A percentile compares a stretch with the other conserved stretches of the same genome.
These are phyloP conservation scores for Chlamydomonas urium DNA, from an alignment of 139 green algal genomes.

Conservation along the genomic window DNA sequence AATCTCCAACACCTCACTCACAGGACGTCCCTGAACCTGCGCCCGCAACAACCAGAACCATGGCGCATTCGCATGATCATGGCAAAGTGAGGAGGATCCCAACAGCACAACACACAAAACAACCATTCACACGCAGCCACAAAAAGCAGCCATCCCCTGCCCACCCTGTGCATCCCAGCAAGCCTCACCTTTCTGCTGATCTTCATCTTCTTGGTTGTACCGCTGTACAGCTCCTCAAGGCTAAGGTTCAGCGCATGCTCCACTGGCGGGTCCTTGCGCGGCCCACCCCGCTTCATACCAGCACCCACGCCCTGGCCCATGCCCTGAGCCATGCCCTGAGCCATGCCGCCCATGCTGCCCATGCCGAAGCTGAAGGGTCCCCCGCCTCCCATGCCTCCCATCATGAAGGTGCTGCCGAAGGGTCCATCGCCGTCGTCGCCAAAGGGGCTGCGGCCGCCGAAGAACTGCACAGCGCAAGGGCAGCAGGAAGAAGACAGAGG, in stretches of 20 bases:
- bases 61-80: background rate
- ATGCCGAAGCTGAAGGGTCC: no score
- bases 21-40: conserved; percentile 33
- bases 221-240: conserved; percentile 73
- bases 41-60: conserved; percentile 7
- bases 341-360: background rate
- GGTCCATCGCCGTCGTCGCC: background rate
- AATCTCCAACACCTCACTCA: conserved; percentile 57
- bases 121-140: no score
- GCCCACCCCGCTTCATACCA: background rate
- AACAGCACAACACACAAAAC: no score
- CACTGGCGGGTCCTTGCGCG: background rate
- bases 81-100: no score
- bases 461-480: conserved; percentile 4
- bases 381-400: no score
- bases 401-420: background rate
- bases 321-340: background rate
- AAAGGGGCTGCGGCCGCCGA: background rate
- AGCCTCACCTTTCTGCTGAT: conserved; percentile 43
- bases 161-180: no score
- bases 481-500: no score
- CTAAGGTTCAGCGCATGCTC: conserved; percentile 41
- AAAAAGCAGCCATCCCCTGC: no score
- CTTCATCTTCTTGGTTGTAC: conserved; percentile 61
- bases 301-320: background rate